Evolutionary conservation across 2,329 filamentous ascomycete species (phyloP).

Genomic region (Elsinoe perseae): DNA sequence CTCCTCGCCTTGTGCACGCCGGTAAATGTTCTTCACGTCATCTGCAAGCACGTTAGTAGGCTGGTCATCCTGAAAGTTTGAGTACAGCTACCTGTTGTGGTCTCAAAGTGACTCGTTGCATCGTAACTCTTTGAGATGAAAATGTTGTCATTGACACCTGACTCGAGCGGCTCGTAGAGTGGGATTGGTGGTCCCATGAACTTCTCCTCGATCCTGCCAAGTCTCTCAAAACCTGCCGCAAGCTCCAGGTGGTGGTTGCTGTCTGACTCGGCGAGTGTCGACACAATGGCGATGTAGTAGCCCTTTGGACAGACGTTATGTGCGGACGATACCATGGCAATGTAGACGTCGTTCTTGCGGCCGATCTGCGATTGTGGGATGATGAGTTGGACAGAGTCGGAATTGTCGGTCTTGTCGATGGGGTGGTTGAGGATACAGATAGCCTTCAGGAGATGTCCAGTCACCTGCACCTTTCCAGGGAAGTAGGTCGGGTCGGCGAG

Average conservation of each 20-base stretch:
- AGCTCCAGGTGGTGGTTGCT: slow-evolving; percentile 96
- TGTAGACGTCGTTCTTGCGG: slow-evolving; percentile 95
- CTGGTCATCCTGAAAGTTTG: background rate
- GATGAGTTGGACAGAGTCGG: slow-evolving; percentile 88
- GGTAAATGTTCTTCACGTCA: slow-evolving; percentile 91
- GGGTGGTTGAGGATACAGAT: slow-evolving; percentile 98
- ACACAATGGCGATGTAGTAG: slow-evolving; percentile 98
- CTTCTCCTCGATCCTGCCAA: slow-evolving; percentile 91
- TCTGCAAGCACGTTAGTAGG: slow-evolving; percentile 43
- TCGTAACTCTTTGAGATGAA: slow-evolving; percentile 99
- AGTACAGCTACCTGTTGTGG: slow-evolving; percentile 52
- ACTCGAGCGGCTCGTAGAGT: slow-evolving; percentile 81
- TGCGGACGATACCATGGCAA: slow-evolving; percentile 87
- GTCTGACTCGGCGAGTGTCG: slow-evolving; percentile 84
- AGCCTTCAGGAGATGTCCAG: slow-evolving; percentile 85
- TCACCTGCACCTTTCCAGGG: slow-evolving; percentile 75
- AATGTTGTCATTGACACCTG: slow-evolving; percentile 78
- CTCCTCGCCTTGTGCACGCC: slow-evolving; percentile 72
- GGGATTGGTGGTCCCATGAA: slow-evolving; percentile 93
- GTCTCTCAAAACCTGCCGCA: slow-evolving; percentile 80
- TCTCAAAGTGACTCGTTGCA: slow-evolving; percentile 96
- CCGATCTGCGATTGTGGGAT: slow-evolving; percentile 97
- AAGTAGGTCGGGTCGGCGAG: slow-evolving; percentile 97
- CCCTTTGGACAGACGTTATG: slow-evolving; percentile 99
- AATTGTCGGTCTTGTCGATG: slow-evolving; percentile 77